A percentile compares a stretch with the other conserved stretches of the same genome.
These are phyloP conservation scores for Hypoxylon sp. DNA, from an alignment of 2,329 filamentous ascomycete genomes.

Conservation along the genomic window DNA sequence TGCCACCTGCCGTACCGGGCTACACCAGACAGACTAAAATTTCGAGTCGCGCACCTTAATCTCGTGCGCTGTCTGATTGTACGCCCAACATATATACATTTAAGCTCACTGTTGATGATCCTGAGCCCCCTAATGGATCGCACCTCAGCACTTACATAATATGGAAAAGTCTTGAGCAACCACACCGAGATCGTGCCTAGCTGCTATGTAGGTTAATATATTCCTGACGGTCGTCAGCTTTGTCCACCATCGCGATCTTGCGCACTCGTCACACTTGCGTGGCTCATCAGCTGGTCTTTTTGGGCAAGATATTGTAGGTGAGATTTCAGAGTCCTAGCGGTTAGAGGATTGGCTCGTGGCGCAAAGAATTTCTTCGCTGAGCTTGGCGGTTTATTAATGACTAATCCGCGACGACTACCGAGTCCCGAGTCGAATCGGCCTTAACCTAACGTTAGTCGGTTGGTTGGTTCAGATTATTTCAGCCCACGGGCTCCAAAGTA, in stretches of 20 bases:
- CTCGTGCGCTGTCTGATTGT: slow-evolving; percentile 1
- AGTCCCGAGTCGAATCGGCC: background rate
- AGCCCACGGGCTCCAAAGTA: slow-evolving; percentile 25
- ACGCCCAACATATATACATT: background rate
- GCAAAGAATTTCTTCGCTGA: background rate
- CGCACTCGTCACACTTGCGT: background rate
- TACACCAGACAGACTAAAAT: background rate
- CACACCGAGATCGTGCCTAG: background rate
- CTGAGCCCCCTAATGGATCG: background rate
- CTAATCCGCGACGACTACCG: background rate
- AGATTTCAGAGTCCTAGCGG: background rate
- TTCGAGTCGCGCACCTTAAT: background rate
- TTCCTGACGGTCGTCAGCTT: slow-evolving; percentile 19
- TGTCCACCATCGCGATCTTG: background rate
- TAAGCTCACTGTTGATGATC: background rate
- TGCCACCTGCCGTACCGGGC: slow-evolving; percentile 26
- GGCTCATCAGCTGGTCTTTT: background rate
- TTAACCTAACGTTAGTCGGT: no score
- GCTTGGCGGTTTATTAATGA: background rate
- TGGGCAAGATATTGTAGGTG: no score
- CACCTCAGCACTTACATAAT: background rate
- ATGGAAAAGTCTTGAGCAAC: background rate
- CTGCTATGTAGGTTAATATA: slow-evolving; percentile 3
- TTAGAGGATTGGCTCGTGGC: background rate
- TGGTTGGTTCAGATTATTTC: background rate